Conservation (phyloP, 805 yeast species). For the Cyberlindnera americana region DNA sequence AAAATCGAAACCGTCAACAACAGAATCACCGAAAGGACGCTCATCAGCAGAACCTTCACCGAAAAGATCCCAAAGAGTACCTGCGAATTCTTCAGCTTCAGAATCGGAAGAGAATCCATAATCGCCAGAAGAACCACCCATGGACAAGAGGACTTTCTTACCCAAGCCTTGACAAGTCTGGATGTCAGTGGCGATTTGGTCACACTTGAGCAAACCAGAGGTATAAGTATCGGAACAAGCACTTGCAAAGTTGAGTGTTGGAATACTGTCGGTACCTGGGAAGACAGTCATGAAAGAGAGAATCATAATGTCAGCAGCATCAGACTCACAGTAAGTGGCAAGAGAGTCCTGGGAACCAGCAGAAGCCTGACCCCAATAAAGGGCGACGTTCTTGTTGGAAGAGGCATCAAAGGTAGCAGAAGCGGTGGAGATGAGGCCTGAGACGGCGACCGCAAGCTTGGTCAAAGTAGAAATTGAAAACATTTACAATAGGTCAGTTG, state of each 20-base stretch:
- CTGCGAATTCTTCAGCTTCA: constrained; percentile 66
- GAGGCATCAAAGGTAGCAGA: constrained; percentile 34
- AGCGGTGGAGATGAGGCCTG: constrained; percentile 7
- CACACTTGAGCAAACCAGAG: constrained; percentile 42
- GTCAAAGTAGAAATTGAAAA: constrained; percentile 8
- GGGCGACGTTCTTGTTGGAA: constrained; percentile 58
- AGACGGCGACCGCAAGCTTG: constrained; percentile 9
- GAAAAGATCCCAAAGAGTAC: constrained; percentile 57
- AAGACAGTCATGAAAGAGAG: constrained; percentile 67
- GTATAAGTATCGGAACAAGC: constrained; percentile 40
- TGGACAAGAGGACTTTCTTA: constrained; percentile 70
- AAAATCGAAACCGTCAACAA: constrained; percentile 90
- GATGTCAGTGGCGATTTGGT: constrained; percentile 67
- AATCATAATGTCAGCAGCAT: constrained; percentile 66
- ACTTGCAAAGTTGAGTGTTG: constrained; percentile 54
- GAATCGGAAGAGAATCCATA: constrained; percentile 85
- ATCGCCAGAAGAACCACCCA: constrained; percentile 71
- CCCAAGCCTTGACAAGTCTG: constrained; percentile 76
- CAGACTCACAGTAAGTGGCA: constrained; percentile 59
- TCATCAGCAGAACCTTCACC: constrained; percentile 56
- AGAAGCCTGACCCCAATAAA: constrained; percentile 89
- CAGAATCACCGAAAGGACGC: constrained; percentile 64
- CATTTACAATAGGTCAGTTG: constrained; percentile 1
- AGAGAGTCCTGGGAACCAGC: constrained; percentile 50
- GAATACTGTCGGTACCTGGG: constrained; percentile 23